Evolutionary conservation across 768 basidiomycete species (phyloP), one percentile per base, ranked within the genome.

Genomic region (Boletus barrowsii): DNA sequence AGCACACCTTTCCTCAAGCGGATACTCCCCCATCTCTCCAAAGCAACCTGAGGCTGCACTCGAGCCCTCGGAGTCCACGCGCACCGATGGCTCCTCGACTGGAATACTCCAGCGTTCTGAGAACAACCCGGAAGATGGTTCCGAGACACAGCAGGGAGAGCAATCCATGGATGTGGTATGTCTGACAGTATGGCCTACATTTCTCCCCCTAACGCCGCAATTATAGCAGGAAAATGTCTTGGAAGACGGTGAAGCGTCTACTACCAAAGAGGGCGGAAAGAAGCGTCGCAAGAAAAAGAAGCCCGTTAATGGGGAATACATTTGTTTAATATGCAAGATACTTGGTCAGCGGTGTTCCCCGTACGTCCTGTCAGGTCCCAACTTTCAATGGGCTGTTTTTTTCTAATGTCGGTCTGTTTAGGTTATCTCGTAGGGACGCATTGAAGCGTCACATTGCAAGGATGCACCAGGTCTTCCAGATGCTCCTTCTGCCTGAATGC

Each of bases 381-480:
- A 36, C n/a, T 22, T 10, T 15, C 20, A 4, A 14, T 15, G 11
- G 11, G 4, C 13, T 24, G 5, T 36, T 42, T 36, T 20, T 3
- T 35, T 35, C 37, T 61, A 3, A 61, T 3, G 17, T 15, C 3
- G 20, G 14, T 51, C 17, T 9, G 13, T 41, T 17, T 22, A 60
- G 59, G 10, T 9, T 46, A 1, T 56, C 59, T 11, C 44, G 54
- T 4, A 61, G 18, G 24, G 59, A 60, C 14, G 17, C 45, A 1
- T 14, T 56, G 15, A 61, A 61, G 18, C 46, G 59, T 20, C 59
- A 60, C 11, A 20, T 57, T 29, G 0, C 0, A 1, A 13, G 0
- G 9, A 2, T 18, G 4, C 56, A 57, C 10, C 0, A 1, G 0
- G 0, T 40, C 0, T 55, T 54, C 2, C 0, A 15, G 18, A 7